These are phyloP conservation scores for Phytophthora citricola DNA, from an alignment of 352 stramenopile genomes.

Conservation along the genomic window DNA sequence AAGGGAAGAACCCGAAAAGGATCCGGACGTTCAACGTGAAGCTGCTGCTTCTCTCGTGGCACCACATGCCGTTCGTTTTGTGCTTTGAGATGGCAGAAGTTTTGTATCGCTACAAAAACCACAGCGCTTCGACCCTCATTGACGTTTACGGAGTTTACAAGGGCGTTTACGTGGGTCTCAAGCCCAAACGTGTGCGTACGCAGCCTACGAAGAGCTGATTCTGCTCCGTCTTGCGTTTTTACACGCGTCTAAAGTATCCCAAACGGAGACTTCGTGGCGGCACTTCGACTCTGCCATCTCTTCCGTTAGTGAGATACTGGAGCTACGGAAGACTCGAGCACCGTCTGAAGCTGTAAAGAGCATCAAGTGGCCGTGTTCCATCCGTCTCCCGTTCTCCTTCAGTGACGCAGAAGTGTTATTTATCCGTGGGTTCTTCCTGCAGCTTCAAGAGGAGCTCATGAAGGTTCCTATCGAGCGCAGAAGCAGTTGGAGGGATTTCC, in stretches of 20 bases:
- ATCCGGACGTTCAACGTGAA: conserved; percentile 26
- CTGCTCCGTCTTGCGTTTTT: conserved; percentile 63
- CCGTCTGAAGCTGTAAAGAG: conserved; percentile 10
- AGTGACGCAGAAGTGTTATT: conserved; percentile 44
- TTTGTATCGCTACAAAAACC: conserved; percentile 49
- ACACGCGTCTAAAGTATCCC: conserved; percentile 41
- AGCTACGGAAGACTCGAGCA: conserved; percentile 25
- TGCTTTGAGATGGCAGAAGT: conserved; percentile 73
- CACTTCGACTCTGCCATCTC: conserved; percentile 35
- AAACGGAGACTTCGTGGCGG: conserved; percentile 10
- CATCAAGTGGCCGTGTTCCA: conserved; percentile 39
- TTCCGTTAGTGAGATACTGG: conserved; percentile 42
- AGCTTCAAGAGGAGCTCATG: conserved; percentile 45
- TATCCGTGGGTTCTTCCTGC: conserved; percentile 39
- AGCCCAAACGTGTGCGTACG: conserved; percentile 36
- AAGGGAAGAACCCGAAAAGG: conserved; percentile 3
- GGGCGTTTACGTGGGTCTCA: conserved; percentile 50
- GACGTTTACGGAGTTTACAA: conserved; percentile 64
- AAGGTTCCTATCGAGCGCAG: conserved; percentile 30
- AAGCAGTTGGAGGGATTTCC: conserved; percentile 54
- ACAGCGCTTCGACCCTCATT: conserved; percentile 29
- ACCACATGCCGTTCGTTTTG: conserved; percentile 62
- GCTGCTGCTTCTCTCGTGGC: conserved; percentile 58
- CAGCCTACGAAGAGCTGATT: conserved; percentile 59
- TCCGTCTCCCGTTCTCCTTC: conserved; percentile 39